A percentile compares a stretch with the other conserved stretches of the same genome.
These are phyloP conservation scores for Pythium rishiriense DNA, from an alignment of 352 stramenopile species.

Conservation along the genomic window DNA sequence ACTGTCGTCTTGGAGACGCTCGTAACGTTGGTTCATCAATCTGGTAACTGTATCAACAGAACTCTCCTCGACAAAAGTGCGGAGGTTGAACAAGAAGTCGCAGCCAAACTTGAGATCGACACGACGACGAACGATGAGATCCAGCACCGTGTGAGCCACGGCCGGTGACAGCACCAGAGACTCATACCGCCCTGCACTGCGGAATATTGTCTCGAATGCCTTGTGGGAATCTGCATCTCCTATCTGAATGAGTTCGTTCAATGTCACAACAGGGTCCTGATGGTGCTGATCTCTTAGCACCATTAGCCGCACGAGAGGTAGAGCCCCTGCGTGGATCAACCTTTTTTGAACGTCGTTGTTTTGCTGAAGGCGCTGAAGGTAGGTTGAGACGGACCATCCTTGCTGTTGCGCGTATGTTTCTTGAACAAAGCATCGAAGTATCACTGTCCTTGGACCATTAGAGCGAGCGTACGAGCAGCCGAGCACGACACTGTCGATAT, in stretches of 20 bases:
- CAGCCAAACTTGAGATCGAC: slow-evolving; percentile 14
- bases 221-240: slow-evolving; percentile 12
- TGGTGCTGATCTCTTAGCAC: slow-evolving; percentile 20
- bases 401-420: slow-evolving; percentile 14
- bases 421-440: slow-evolving; percentile 22
- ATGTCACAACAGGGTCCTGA: slow-evolving; percentile 1
- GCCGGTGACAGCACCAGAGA: background rate
- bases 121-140: slow-evolving; percentile 20
- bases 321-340: slow-evolving; percentile 8
- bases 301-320: slow-evolving; percentile 25
- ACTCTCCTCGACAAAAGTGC: slow-evolving; percentile 8
- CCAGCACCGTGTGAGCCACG: slow-evolving; percentile 8
- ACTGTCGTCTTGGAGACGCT: slow-evolving; percentile 8
- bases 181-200: background rate
- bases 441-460: background rate
- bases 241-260: background rate
- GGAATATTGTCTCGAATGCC: slow-evolving; percentile 11
- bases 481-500: slow-evolving; percentile 11
- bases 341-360: slow-evolving; percentile 10
- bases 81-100: slow-evolving; percentile 12
- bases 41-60: background rate
- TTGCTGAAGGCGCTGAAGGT: background rate
- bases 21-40: slow-evolving; percentile 24
- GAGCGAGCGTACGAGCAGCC: background rate
- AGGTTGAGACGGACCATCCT: slow-evolving; percentile 1